A percentile compares a stretch with the other conserved stretches of the same genome.
Evolutionary conservation across 495 filamentous ascomycete species (phyloP).

Genomic region (Penicillium turbatum): DNA sequence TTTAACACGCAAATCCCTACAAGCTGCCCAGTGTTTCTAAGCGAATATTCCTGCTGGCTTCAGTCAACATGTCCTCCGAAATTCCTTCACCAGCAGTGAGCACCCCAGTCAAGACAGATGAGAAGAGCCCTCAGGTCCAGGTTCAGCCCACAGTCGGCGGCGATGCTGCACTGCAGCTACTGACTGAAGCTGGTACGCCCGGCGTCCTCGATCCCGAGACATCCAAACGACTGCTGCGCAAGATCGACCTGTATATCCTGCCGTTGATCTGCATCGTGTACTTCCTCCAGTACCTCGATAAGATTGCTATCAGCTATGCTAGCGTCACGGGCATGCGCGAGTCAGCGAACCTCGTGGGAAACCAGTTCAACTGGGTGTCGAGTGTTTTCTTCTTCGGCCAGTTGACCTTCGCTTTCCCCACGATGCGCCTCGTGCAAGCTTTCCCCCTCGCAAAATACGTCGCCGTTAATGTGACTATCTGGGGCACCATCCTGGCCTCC

Average conservation of each 20-base stretch:
- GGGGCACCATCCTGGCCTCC: slow-evolving; percentile 52
- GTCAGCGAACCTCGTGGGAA: slow-evolving; percentile 25
- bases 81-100: not conserved
- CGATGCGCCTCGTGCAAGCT: slow-evolving; percentile 29
- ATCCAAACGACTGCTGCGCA: slow-evolving; percentile 19
- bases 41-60: not conserved
- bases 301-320: slow-evolving; percentile 39
- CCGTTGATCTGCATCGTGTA: slow-evolving; percentile 34
- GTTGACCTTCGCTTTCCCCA: not conserved
- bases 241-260: slow-evolving; percentile 48
- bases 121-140: not conserved
- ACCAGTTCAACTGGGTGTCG: slow-evolving; percentile 43
- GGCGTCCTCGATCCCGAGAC: not conserved
- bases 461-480: slow-evolving; percentile 46
- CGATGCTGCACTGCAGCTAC: slow-evolving; percentile 1
- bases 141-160: not conserved
- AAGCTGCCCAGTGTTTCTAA: not conserved
- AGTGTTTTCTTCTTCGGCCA: slow-evolving; percentile 41
- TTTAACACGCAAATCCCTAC: not conserved
- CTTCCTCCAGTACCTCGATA: slow-evolving; percentile 46
- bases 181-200: not conserved
- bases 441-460: slow-evolving; percentile 51
- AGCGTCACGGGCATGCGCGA: slow-evolving; percentile 2
- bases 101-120: not conserved
- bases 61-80: not conserved